phyloP scores from a whole-genome alignment of 2,329 filamentous ascomycete species.

The Aspergillus brunneoviolaceus region DNA sequence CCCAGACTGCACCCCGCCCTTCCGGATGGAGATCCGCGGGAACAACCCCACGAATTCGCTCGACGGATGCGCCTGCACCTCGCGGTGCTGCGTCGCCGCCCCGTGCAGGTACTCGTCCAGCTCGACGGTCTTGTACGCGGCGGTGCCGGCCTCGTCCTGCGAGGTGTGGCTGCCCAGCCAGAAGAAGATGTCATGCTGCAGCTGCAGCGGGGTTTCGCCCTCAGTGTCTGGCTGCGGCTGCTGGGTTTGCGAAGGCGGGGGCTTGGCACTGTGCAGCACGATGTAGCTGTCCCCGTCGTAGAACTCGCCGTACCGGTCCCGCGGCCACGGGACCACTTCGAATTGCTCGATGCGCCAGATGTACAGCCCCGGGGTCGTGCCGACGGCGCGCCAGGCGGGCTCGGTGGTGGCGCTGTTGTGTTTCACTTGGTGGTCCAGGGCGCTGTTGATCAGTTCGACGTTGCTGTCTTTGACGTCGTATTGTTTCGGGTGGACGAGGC shows the following conservation, averaged over 20 bases:
- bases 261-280: constrained; percentile 55
- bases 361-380: constrained; percentile 54
- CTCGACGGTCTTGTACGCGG: constrained; percentile 70
- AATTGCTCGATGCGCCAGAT: constrained; percentile 70
- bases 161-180: constrained; percentile 66
- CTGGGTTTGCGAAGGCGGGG: not conserved
- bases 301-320: constrained; percentile 58
- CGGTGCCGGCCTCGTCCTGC: constrained; percentile 67
- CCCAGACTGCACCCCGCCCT: constrained; percentile 61
- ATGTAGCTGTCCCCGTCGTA: constrained; percentile 70
- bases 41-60: constrained; percentile 62
- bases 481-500: constrained; percentile 61
- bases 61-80: constrained; percentile 60
- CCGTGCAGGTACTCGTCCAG: constrained; percentile 66
- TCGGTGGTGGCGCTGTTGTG: constrained; percentile 65
- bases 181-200: constrained; percentile 64
- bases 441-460: constrained; percentile 63
- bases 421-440: constrained; percentile 67
- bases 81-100: constrained; percentile 63
- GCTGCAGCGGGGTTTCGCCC: constrained; percentile 51
- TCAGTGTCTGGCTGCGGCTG: not conserved
- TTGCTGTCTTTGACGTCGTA: constrained; percentile 70
- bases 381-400: constrained; percentile 65
- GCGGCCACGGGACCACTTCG: constrained; percentile 62
- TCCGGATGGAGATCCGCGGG: constrained; percentile 58